A percentile compares a stretch with the other conserved stretches of the same genome.
These are phyloP conservation scores for Phaseolus coccineus DNA, from an alignment of 331 rosid species.

Conservation along the genomic window DNA sequence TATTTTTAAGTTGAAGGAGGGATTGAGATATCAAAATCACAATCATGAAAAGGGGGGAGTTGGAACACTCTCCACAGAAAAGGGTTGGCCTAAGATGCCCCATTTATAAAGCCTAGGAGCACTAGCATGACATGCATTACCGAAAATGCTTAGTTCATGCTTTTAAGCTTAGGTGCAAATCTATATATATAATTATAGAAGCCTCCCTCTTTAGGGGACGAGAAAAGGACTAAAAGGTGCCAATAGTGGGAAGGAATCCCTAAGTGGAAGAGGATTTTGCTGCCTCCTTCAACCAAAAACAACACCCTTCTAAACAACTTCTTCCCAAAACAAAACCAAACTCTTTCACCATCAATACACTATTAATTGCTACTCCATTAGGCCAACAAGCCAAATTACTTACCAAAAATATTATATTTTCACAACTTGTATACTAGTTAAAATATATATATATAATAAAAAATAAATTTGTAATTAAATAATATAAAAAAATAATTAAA, in stretches of 20 bases:
- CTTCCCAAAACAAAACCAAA: not conserved
- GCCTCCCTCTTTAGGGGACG: conserved; percentile 55
- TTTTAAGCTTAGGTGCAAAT: conserved; percentile 37
- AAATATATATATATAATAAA: too few species aligned
- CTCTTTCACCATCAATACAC: conserved; percentile 43
- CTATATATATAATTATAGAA: conserved; percentile 36
- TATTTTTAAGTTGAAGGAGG: not conserved
- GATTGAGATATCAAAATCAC: conserved; percentile 47
- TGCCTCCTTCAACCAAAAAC: conserved; percentile 29
- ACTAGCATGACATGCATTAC: conserved; percentile 31
- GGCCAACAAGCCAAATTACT: conserved; percentile 32
- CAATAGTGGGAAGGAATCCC: conserved; percentile 57
- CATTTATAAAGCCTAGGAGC: conserved; percentile 44
- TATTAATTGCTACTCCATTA: conserved; percentile 44
- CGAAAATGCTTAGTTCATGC: conserved; percentile 27
- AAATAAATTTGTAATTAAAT: too few species aligned
- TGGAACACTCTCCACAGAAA: conserved; percentile 24
- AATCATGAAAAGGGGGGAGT: conserved; percentile 45
- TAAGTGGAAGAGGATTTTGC: conserved; percentile 52
- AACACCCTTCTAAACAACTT: not conserved
- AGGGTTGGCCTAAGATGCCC: conserved; percentile 29
- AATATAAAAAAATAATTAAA: too few species aligned
- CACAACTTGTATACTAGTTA: too few species aligned
- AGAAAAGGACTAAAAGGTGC: conserved; percentile 45
- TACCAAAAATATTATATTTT: too few species aligned